Evolutionary conservation across 345 rosid species (phyloP), one percentile per base, ranked within the genome.

Genomic region (Sisymbrium altissimum): DNA sequence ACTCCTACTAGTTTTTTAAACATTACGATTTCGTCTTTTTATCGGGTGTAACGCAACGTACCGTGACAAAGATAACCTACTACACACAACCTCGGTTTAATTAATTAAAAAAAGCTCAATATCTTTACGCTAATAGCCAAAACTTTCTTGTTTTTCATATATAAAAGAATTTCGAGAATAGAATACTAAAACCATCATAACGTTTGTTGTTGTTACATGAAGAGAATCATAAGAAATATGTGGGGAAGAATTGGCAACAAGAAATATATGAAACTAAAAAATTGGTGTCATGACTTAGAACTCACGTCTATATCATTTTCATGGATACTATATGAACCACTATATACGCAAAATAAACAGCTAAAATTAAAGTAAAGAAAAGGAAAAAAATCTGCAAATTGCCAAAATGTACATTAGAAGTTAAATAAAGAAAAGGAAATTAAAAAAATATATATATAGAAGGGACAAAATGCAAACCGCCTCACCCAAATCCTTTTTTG

Each of bases 31-130:
- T n/a, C 1, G 1, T 29, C 25, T 59, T 21, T 50, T 64, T 76
- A 69, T 76, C 56, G 72, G 44, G 68, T 77, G 72, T 50, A 65
- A 32, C 76, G 67, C 80, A 19, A 71, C 76, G 80, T 71, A 70
- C 67, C 76, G 80, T 77, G 58, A 64, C 54, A 64, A 69, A 0
- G 14, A 38, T 36, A 55, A 32, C 36, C 30, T 66, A 74, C 33
- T 30, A 49, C 30, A 23, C 25, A 54, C 6, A 12, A 14, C 43
- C 43, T 46, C 72, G 72, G 35, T 27, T 48, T 39, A 13, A 29
- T 29, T n/a, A n/a, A n/a, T n/a, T n/a, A n/a, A n/a, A n/a, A n/a
- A n/a, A n/a, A n/a, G n/a, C n/a, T n/a, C n/a, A n/a, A n/a, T n/a
- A n/a, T n/a, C n/a, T n/a, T n/a, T n/a, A n/a, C n/a, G n/a, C n/a